A percentile compares a stretch with the other conserved stretches of the same genome.
Evolutionary conservation across 768 basidiomycete genomes (phyloP).

Genomic region (Mycena floridula): DNA sequence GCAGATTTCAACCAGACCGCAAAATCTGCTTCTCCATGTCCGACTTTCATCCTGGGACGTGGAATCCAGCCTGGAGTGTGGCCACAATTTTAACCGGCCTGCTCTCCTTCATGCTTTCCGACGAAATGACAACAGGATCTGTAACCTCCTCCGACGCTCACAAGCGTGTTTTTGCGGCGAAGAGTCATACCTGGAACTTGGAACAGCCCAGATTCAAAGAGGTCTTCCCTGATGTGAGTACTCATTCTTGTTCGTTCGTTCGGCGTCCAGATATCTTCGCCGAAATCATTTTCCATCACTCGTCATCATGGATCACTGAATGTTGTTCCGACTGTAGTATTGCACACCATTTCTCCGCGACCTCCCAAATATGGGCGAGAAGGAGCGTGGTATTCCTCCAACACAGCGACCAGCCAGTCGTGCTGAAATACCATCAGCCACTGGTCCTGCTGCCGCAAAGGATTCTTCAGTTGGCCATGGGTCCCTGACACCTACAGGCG

Average conservation of each 20-base stretch:
- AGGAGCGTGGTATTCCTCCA: constrained; percentile 46
- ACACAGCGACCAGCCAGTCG: constrained; percentile 14
- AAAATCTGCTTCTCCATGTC: constrained; percentile 99
- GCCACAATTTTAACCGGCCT: constrained; percentile 93
- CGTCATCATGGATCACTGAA: constrained; percentile 8
- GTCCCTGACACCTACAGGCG: constrained; percentile 46
- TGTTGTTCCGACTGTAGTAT: constrained; percentile 43
- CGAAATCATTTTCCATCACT: constrained; percentile 6
- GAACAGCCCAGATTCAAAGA: constrained; percentile 76
- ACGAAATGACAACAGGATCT: constrained; percentile 96
- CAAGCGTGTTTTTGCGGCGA: constrained; percentile 68
- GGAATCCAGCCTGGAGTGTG: constrained; percentile 96
- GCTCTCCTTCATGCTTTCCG: constrained; percentile 89
- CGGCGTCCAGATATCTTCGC: too few species aligned
- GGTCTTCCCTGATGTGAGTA: constrained; percentile 82
- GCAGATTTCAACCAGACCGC: constrained; percentile 85
- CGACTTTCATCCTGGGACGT: constrained; percentile 90
- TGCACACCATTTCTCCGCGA: constrained; percentile 60
- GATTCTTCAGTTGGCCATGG: constrained; percentile 19
- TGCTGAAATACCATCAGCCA: constrained; percentile 6
- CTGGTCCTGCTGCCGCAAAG: neutral
- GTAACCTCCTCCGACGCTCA: constrained; percentile 75
- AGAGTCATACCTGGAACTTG: constrained; percentile 86
- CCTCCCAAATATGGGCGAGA: constrained; percentile 91
- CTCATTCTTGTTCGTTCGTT: constrained; percentile 8